Evolutionary conservation across 441 rosid species (phyloP).

Genomic region (Kokia cookei): DNA sequence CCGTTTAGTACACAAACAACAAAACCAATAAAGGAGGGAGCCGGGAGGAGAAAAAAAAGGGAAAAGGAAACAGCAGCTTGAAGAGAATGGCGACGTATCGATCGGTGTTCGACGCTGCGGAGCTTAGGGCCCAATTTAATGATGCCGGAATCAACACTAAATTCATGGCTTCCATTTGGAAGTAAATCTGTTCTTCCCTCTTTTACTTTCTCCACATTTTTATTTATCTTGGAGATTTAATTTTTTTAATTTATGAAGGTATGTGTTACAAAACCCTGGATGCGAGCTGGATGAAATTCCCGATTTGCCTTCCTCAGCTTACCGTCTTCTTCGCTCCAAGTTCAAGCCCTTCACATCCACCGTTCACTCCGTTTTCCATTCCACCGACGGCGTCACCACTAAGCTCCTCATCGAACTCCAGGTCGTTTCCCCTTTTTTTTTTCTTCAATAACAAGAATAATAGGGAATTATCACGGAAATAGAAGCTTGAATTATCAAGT

Average conservation of each 20-base stretch:
- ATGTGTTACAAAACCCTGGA: slow-evolving; percentile 67
- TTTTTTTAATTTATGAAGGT: slow-evolving; percentile 21
- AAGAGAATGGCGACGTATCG: slow-evolving; percentile 11
- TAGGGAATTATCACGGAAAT: background rate
- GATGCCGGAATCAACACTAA: slow-evolving; percentile 49
- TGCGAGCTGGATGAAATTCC: slow-evolving; percentile 74
- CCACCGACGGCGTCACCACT: slow-evolving; percentile 76
- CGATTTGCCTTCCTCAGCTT: slow-evolving; percentile 63
- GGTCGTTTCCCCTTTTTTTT: slow-evolving; percentile 29
- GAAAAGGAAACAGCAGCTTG: background rate
- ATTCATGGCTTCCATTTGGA: slow-evolving; percentile 73
- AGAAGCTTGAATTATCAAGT: background rate
- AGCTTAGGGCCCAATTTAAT: slow-evolving; percentile 48
- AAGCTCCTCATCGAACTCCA: slow-evolving; percentile 75
- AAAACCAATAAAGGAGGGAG: no score
- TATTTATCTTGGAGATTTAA: background rate
- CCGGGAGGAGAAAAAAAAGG: background rate
- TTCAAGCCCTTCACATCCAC: slow-evolving; percentile 75
- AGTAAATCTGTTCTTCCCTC: slow-evolving; percentile 20
- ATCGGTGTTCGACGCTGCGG: slow-evolving; percentile 68
- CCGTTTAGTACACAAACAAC: background rate
- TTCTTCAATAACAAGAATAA: background rate
- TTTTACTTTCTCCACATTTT: background rate
- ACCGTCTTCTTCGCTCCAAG: slow-evolving; percentile 57
- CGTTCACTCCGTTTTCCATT: slow-evolving; percentile 58